Percentiles rank a stretch among this genome's conserved stretches.
Evolutionary conservation across 2,329 filamentous ascomycete species (phyloP).

Genomic region (Drechslerella dactyloides): DNA sequence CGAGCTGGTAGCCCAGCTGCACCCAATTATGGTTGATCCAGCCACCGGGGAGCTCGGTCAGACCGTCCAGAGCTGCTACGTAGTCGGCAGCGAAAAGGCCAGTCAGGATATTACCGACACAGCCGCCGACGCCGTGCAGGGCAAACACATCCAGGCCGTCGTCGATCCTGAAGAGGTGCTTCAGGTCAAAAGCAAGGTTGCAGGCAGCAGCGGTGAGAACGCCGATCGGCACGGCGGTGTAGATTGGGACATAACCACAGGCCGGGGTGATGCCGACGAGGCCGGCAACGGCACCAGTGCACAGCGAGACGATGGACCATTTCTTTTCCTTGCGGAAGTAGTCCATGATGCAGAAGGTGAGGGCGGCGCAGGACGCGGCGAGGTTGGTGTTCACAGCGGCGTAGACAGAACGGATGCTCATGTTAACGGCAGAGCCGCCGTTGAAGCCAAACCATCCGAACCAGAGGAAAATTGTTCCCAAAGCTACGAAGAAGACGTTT

Average conservation of each 20-base stretch:
- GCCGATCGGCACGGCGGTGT: slow-evolving; percentile 63
- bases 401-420: slow-evolving; percentile 59
- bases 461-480: slow-evolving; percentile 71
- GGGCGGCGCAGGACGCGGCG: slow-evolving; percentile 64
- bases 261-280: slow-evolving; percentile 68
- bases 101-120: slow-evolving; percentile 65
- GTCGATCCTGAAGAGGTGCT: slow-evolving; percentile 64
- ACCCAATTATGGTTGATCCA: slow-evolving; percentile 64
- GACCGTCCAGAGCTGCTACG: slow-evolving; percentile 64
- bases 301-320: slow-evolving; percentile 64
- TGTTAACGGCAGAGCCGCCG: slow-evolving; percentile 54
- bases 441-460: slow-evolving; percentile 68
- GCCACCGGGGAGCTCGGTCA: slow-evolving; percentile 60
- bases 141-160: slow-evolving; percentile 68
- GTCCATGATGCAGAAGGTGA: slow-evolving; percentile 65
- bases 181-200: slow-evolving; percentile 62
- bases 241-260: slow-evolving; percentile 65
- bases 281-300: slow-evolving; percentile 65
- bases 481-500: slow-evolving; percentile 69
- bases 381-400: slow-evolving; percentile 68
- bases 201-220: slow-evolving; percentile 62
- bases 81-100: slow-evolving; percentile 65
- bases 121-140: slow-evolving; percentile 67
- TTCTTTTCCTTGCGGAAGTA: slow-evolving; percentile 61
- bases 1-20: slow-evolving; percentile 66